phyloP scores from a whole-genome alignment of 176 grass and related monocot genomes.

The Musa acuminata region DNA sequence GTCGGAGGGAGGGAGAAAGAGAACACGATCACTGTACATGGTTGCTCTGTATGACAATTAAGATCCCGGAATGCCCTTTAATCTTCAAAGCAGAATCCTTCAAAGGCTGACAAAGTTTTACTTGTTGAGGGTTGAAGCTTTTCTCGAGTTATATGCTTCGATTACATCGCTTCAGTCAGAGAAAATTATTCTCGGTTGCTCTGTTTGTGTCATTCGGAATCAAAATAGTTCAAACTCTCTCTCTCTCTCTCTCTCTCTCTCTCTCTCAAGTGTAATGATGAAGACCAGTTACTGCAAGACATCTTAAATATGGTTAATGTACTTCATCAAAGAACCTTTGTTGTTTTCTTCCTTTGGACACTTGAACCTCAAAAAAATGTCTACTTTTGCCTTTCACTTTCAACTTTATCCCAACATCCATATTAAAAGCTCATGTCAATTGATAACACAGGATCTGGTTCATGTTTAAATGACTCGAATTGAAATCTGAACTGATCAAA shows the following conservation, averaged over 20 bases:
- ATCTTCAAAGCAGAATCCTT: conserved; percentile 3
- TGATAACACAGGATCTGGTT: no score
- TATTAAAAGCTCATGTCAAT: no score
- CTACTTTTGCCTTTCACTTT: neutral
- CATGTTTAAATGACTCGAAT: no score
- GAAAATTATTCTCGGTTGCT: no score
- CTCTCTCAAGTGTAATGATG: no score
- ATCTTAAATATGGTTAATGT: no score
- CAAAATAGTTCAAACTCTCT: no score
- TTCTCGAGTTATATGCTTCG: neutral
- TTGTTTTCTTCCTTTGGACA: neutral
- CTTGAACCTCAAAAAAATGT: neutral
- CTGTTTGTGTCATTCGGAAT: no score
- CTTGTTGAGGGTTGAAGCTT: neutral
- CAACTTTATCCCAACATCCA: neutral
- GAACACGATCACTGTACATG: conserved; percentile 1
- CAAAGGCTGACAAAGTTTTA: neutral
- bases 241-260: no score
- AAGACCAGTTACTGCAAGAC: no score
- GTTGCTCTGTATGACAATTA: neutral
- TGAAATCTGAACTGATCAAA: no score
- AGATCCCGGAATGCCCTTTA: conserved; percentile 2
- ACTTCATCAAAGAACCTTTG: no score
- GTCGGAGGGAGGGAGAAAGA: neutral
- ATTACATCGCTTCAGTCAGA: neutral